phyloP scores from a whole-genome alignment of 495 filamentous ascomycete genomes.

The Penicillium parvum region DNA sequence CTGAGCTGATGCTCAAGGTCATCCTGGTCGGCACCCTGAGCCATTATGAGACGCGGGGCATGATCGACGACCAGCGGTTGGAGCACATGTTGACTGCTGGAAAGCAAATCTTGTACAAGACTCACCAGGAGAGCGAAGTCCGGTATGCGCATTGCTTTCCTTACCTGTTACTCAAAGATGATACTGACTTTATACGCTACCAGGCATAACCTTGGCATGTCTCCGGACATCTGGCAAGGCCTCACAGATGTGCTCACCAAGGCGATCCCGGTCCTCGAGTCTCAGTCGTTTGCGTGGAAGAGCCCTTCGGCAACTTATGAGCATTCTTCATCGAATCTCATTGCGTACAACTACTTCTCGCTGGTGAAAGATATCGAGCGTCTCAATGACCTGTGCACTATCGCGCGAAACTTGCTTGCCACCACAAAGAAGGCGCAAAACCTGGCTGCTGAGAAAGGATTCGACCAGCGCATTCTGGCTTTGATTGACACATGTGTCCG shows the following conservation, averaged over 20 bases:
- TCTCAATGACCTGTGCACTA: slow-evolving; percentile 77
- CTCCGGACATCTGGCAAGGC: slow-evolving; percentile 66
- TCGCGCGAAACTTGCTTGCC: slow-evolving; percentile 79
- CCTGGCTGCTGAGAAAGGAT: slow-evolving; percentile 69
- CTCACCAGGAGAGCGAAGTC: slow-evolving; percentile 49
- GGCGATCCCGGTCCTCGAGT: slow-evolving; percentile 57
- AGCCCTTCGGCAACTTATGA: slow-evolving; percentile 54
- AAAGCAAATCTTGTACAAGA: slow-evolving; percentile 48
- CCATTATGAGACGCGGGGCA: slow-evolving; percentile 48
- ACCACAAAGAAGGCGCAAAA: slow-evolving; percentile 81
- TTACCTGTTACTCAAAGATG: background rate
- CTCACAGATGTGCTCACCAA: slow-evolving; percentile 55
- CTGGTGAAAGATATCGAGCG: slow-evolving; percentile 79
- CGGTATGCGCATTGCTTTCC: slow-evolving; percentile 27
- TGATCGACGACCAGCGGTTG: slow-evolving; percentile 49
- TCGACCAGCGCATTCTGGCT: slow-evolving; percentile 79
- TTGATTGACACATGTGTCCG: slow-evolving; percentile 79
- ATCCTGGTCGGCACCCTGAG: slow-evolving; percentile 44
- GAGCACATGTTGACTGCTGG: slow-evolving; percentile 48
- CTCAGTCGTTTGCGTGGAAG: slow-evolving; percentile 58
- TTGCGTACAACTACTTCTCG: slow-evolving; percentile 68
- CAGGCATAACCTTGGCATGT: slow-evolving; percentile 50
- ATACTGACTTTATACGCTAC: slow-evolving; percentile 1
- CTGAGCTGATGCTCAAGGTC: slow-evolving; percentile 48
- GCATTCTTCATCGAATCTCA: slow-evolving; percentile 60